A percentile compares a stretch with the other conserved stretches of the same genome.
phyloP scores from a whole-genome alignment of 345 rosid species.

The Eucalyptus tenuipes region DNA sequence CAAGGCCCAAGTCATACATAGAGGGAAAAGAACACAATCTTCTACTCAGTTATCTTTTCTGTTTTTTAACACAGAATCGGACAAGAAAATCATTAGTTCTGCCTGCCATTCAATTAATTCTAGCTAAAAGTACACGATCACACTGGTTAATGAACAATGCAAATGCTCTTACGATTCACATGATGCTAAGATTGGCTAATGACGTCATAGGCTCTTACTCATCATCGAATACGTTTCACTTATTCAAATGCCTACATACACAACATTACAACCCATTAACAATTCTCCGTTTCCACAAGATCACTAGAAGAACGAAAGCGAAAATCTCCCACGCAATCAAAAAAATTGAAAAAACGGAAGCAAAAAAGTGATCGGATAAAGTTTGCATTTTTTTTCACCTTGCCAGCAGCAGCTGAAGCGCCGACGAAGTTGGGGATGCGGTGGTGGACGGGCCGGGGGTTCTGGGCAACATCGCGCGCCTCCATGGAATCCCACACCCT shows the following conservation, averaged over 20 bases:
- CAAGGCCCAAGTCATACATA: not conserved
- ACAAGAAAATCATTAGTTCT: not conserved
- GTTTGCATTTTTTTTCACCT: slow-evolving; percentile 14
- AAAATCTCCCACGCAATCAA: not conserved
- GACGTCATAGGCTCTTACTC: not conserved
- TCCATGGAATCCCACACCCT: slow-evolving; percentile 88
- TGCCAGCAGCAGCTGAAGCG: slow-evolving; percentile 56
- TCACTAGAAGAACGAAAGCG: not conserved
- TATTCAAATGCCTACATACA: not conserved
- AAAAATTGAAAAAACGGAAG: not conserved
- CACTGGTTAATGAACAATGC: not conserved
- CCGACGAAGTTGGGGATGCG: slow-evolving; percentile 93
- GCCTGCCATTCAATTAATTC: not conserved
- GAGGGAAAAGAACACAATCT: not conserved
- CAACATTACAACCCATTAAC: not conserved
- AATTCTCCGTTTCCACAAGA: not conserved
- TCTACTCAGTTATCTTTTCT: not conserved
- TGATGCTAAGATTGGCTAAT: not conserved
- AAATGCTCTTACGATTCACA: not conserved
- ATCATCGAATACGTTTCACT: not conserved
- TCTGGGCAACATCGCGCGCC: slow-evolving; percentile 51
- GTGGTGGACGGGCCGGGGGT: slow-evolving; percentile 84
- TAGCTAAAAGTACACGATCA: not conserved
- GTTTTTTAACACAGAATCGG: not conserved
- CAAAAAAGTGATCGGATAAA: not conserved